Evolutionary conservation across 371 early-diverging fungal genomes (phyloP).

Genomic region (Syncephalastrum racemosum): DNA sequence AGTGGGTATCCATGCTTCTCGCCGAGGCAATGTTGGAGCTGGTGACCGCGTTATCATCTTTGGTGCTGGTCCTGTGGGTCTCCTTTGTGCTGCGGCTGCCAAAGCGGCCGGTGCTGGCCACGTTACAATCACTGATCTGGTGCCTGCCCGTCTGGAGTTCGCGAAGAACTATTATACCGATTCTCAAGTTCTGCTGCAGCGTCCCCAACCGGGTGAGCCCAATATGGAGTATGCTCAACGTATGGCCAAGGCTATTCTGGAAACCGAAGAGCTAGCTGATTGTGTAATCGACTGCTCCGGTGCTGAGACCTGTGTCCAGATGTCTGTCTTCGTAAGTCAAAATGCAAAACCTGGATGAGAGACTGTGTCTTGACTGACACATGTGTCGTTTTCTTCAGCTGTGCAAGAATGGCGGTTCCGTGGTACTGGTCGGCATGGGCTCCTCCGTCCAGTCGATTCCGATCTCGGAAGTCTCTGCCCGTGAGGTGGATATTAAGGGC

Average conservation of each 20-base stretch:
- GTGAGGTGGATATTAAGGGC: constrained; percentile 52
- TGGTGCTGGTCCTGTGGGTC: constrained; percentile 63
- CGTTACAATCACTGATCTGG: constrained; percentile 45
- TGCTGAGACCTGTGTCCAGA: constrained; percentile 54
- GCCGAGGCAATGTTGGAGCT: constrained; percentile 58
- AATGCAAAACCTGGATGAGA: background rate
- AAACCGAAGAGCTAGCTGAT: constrained; percentile 33
- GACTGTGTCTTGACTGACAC: no score
- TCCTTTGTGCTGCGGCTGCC: constrained; percentile 51
- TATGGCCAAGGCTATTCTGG: constrained; percentile 24
- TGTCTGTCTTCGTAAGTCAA: constrained; percentile 33
- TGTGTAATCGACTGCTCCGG: constrained; percentile 55
- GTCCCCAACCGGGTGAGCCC: constrained; percentile 29
- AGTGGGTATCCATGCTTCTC: constrained; percentile 52
- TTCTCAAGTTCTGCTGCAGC: constrained; percentile 32
- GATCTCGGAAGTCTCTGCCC: constrained; percentile 40
- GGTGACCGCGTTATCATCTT: constrained; percentile 69
- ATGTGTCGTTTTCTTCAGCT: constrained; percentile 18
- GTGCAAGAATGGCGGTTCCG: constrained; percentile 45
- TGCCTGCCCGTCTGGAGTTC: constrained; percentile 37
- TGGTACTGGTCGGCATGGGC: constrained; percentile 55
- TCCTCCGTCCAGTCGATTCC: constrained; percentile 44
- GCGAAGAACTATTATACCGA: constrained; percentile 52
- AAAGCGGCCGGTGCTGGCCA: constrained; percentile 54
- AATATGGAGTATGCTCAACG: constrained; percentile 44